Evolutionary conservation across 371 early-diverging fungal species (phyloP), one percentile per base, ranked within the genome.

Genomic region (Apophysomyces variabilis): DNA sequence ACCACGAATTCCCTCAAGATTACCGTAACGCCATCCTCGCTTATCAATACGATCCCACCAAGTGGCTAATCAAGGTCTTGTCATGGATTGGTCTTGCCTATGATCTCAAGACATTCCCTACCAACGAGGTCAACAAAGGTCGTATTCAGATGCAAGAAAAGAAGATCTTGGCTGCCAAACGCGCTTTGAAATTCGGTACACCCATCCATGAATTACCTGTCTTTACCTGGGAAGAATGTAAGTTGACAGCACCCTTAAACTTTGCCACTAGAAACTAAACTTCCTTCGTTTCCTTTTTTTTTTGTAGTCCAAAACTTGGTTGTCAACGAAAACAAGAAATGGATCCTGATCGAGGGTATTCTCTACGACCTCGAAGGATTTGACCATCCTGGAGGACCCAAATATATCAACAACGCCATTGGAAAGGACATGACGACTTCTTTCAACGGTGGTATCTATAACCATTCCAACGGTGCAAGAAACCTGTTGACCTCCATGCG

Each of bases 1-100:
- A 95, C 69, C 96, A 96, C 82, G 93, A 96, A 78, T 97, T 96
- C 87, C 98, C 98, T 63, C 87, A 90, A 66, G 98, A 97, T 81
- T 97, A 95, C 83, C 91, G 98, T 66, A 97, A 97, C 71, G 97
- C 95, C 54, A 92, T 97, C 77, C 72, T 80, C 64, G 91, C 84
- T 68, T 89, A 88, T 66, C 96, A 97, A 82, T 97, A 95, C 73
- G 96, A 97, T 69, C 98, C 98, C 32, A 96, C 98, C 72, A 97
- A 96, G 77, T 96, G 96, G 97, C 73, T 94, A 43, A 96, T 97
- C 67, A 84, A 83, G 64, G 11, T 78, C 11, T 69, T 76, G 57
- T 85, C 92, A 14, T 73, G 82, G 43, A 7, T 95, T 58, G 95
- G 94, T n/a, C 83, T 95, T 7, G 90, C 96, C n/a, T 92, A 90